Base-by-base conservation (phyloP, 1,284 basidiomycete species). In the Marasmius tenuissimus region DNA sequence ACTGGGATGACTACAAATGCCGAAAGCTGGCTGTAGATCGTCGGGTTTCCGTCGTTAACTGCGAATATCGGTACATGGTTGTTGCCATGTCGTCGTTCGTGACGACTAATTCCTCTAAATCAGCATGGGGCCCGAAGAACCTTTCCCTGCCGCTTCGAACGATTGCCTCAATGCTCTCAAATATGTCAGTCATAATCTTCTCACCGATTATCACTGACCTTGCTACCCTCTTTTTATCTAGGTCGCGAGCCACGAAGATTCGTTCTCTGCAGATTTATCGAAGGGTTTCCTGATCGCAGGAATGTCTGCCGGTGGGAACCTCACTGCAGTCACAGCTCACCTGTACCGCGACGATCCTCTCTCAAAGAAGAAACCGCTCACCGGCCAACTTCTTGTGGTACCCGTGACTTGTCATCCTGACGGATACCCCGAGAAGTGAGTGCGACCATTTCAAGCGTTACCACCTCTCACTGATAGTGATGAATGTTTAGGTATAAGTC, bases 81-180 rank as follows among this genome's bases (percentile, higher is more conserved):
- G n/a, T 12, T 42, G 14, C 22, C 22, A 18, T 38, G 16, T 37
- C 12, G 11, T 53, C 37, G 33, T 42, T 45, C 16, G 16, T 16
- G 20, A 48, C 45, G 34, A 18, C 12, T 47, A 57, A 48, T 14
- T 33, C 57, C 3, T 45, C 50, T 14, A 22, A 8, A 35, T 27
- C 7, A 16, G n/a, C 2, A 18, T 27, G 27, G 34, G 11, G 8
- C n/a, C n/a, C 12, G 49, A 66, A 48, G 12, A 63, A 9, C 59
- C 55, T 2, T 58, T 64, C 50, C 61, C 65, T 6, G 62, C 53
- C 0, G 35, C 42, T 1, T 27, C 63, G 7, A 60, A 64, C 18
- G 65, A 66, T 37, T 50, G 50, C 7, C 63, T 64, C 49, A 14
- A 56, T 5, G 61, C 59, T 16, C 37, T 66, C 6, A 66, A 66